Base-by-base conservation (phyloP, 306 rosid genomes). In the Cucumis cinereus region DNA sequence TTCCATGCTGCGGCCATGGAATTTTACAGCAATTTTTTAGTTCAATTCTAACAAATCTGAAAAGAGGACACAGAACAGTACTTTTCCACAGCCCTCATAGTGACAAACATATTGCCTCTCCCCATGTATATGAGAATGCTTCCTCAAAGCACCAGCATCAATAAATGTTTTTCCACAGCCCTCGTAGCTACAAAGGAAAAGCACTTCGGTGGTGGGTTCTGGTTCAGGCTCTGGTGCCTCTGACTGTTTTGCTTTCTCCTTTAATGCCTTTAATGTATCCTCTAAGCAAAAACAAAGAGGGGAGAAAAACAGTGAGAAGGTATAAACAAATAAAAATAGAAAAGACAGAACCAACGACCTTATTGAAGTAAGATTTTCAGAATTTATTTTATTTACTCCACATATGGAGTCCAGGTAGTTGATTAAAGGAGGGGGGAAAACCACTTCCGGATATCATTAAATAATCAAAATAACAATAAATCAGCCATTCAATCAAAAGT, bases 61-160 rank as follows among this genome's bases (percentile, higher is more conserved):
- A 19, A 26, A 17, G 49, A 24, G 26, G 35, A 16, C 55, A 54
- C 10, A 75, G 62, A 41, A 66, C 16, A 71, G 55, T 88, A 95
- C 98, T 97, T 95, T 95, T 87, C 97, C 96, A 79, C 99, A 95
- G 16, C 99, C 99, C 36, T 89, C 92, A 35, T 89, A 90, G 77
- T 85, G 96, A 77, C 99, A 95, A 66, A 88, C 87, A 84, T 80
- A 92, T 70, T 92, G 99, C 77, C 93, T 90, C 88, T 92, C 99
- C 77, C 96, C 99, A 80, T 95, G 99, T 75, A 95, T 90, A 82
- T 95, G 96, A 79, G 99, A 90, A 74, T 95, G 99, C 86, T 95
- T 95, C 87, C 93, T 90, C 88, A 95, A 88, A 59, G 99, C 98
- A 81, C 95, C 91, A n/a, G 96, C 96, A 83, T 95, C 99, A 73